Conservation (phyloP, 257 asterid genomes). For the Cruciata laevipes region DNA sequence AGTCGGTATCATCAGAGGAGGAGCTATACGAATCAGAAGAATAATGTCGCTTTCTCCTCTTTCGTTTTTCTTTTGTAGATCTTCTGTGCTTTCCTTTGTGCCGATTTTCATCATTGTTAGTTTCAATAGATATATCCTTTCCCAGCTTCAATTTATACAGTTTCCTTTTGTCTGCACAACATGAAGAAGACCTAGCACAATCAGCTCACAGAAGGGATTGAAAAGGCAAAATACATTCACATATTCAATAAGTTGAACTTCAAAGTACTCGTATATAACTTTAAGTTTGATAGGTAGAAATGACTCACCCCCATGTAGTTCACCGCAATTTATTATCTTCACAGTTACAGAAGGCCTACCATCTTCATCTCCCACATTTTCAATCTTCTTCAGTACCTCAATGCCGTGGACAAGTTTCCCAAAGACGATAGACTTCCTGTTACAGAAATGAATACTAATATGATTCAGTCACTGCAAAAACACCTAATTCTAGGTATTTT, state of each 20-base stretch:
- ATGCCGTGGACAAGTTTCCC: slow-evolving; percentile 88
- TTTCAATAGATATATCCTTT: slow-evolving; percentile 33
- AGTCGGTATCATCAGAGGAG: slow-evolving; percentile 57
- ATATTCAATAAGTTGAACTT: not conserved
- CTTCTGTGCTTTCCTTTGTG: slow-evolving; percentile 76
- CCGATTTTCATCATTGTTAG: slow-evolving; percentile 36
- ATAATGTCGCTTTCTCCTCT: slow-evolving; percentile 60
- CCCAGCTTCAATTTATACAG: slow-evolving; percentile 28
- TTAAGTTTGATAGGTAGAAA: not conserved
- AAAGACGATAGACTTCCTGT: slow-evolving; percentile 81
- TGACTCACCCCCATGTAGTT: slow-evolving; percentile 63
- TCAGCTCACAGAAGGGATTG: not conserved
- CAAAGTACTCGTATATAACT: not conserved
- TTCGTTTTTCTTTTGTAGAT: slow-evolving; percentile 64
- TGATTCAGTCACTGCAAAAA: not conserved
- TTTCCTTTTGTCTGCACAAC: slow-evolving; percentile 40
- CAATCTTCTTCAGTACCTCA: slow-evolving; percentile 82
- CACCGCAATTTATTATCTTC: slow-evolving; percentile 85
- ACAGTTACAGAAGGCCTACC: slow-evolving; percentile 88
- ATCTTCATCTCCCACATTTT: slow-evolving; percentile 72
- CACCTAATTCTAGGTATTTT: not conserved
- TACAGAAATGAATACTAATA: slow-evolving; percentile 18
- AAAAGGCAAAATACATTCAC: not conserved
- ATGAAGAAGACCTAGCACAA: slow-evolving; percentile 12
- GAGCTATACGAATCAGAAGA: slow-evolving; percentile 86